phyloP scores from a whole-genome alignment of 257 asterid genomes.

The Rhazya stricta region DNA sequence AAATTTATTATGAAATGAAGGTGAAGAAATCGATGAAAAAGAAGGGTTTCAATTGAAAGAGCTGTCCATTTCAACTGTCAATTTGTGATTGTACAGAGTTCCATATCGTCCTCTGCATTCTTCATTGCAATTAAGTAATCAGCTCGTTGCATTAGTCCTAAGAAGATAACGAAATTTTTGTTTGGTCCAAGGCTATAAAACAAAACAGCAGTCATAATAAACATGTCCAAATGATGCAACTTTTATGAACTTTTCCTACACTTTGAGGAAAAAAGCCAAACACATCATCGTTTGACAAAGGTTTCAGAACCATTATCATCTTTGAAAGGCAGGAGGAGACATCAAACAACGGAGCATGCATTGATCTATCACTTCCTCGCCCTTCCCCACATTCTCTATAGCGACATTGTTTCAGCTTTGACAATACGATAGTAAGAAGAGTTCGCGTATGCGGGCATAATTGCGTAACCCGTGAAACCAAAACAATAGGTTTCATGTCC shows the following conservation, averaged over 20 bases:
- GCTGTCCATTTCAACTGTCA: background rate
- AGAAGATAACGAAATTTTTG: background rate
- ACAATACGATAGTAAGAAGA: background rate
- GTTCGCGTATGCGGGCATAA: background rate
- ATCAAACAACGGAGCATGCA: background rate
- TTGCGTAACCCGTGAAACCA: background rate
- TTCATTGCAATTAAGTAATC: background rate
- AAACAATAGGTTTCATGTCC: background rate
- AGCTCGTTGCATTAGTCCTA: too few relatives aligned
- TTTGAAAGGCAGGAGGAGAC: background rate
- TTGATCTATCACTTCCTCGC: too few relatives aligned
- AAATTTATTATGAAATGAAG: background rate
- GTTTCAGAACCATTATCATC: background rate
- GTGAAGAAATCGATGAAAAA: background rate
- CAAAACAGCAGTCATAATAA: slow-evolving; percentile 19
- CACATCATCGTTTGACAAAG: background rate
- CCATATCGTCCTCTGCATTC: background rate
- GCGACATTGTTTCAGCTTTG: background rate
- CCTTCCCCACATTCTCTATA: too few relatives aligned
- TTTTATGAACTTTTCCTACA: slow-evolving; percentile 11
- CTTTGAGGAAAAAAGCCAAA: slow-evolving; percentile 8
- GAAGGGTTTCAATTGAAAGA: background rate
- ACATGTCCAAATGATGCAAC: background rate
- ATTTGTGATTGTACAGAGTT: background rate
- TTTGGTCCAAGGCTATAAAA: background rate